phyloP scores from a whole-genome alignment of 176 grass and related monocot genomes.

The Aegilops longissima region DNA sequence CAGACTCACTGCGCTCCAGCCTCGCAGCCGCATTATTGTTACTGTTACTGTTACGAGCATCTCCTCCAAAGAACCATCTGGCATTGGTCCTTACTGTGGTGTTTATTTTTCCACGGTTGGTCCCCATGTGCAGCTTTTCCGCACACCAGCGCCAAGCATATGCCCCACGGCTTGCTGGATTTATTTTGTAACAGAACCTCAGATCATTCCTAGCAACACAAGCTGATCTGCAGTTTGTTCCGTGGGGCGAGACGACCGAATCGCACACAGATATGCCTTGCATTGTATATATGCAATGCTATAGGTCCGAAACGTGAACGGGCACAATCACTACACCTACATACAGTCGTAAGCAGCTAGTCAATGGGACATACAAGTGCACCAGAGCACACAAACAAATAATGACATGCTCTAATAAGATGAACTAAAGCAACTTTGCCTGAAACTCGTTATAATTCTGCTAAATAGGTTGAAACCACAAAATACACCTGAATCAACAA shows the following conservation, averaged over 20 bases:
- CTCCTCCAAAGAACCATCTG: slow-evolving; percentile 60
- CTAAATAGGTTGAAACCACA: neutral
- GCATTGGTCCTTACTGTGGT: slow-evolving; percentile 33
- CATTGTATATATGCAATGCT: slow-evolving; percentile 28
- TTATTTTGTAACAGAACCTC: slow-evolving; percentile 29
- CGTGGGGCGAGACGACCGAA: slow-evolving; percentile 42
- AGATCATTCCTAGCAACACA: slow-evolving; percentile 32
- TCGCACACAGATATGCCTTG: slow-evolving; percentile 49
- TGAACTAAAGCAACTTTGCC: neutral
- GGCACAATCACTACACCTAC: neutral
- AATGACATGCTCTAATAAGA: neutral
- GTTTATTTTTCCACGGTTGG: slow-evolving; percentile 9
- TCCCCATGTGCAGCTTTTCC: slow-evolving; percentile 23
- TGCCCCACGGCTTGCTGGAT: slow-evolving; percentile 16
- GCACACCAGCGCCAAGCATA: slow-evolving; percentile 23
- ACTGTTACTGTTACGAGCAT: slow-evolving; percentile 49
- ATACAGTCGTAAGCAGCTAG: neutral
- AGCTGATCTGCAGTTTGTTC: slow-evolving; percentile 39
- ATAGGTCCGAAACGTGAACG: neutral
- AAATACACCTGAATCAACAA: neutral
- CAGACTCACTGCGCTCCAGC: slow-evolving; percentile 84
- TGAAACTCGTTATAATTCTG: neutral
- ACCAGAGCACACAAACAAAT: neutral
- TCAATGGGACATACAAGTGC: neutral
- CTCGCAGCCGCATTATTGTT: slow-evolving; percentile 38